These are phyloP conservation scores for Hermanozyma aechmeae DNA, from an alignment of 805 yeast species.

Conservation along the genomic window DNA sequence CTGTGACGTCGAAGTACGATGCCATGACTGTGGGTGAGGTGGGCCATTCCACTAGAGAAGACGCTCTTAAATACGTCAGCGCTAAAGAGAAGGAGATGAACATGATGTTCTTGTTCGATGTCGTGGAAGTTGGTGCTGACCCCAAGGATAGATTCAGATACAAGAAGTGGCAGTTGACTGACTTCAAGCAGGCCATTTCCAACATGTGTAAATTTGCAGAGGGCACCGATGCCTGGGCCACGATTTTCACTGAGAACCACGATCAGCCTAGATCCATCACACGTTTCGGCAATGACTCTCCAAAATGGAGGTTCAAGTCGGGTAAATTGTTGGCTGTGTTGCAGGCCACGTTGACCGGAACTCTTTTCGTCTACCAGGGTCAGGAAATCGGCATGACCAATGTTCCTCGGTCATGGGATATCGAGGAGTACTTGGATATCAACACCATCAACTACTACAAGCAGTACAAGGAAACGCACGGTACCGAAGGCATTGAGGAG, in stretches of 20 bases:
- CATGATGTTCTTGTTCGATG: constrained; percentile 27
- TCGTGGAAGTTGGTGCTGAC: constrained; percentile 29
- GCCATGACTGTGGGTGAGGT: constrained; percentile 53
- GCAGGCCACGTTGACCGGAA: constrained; percentile 41
- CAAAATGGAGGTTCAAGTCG: constrained; percentile 22
- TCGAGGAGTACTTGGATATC: constrained; percentile 43
- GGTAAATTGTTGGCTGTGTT: constrained; percentile 42
- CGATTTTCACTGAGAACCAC: constrained; percentile 48
- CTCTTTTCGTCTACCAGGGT: constrained; percentile 50
- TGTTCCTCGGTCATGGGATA: constrained; percentile 35
- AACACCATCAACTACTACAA: constrained; percentile 35
- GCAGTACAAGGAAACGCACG: constrained; percentile 17
- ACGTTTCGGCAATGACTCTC: constrained; percentile 37
- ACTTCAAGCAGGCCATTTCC: constrained; percentile 32
- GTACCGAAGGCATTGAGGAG: constrained; percentile 14
- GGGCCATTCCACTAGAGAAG: constrained; percentile 33
- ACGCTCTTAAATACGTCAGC: constrained; percentile 34
- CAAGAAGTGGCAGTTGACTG: constrained; percentile 22
- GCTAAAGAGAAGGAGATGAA: constrained; percentile 27
- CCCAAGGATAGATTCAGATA: constrained; percentile 25
- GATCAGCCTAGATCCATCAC: constrained; percentile 48
- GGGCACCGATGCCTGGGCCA: constrained; percentile 48
- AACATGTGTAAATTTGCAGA: constrained; percentile 29
- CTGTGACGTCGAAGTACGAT: constrained; percentile 37
- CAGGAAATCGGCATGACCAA: constrained; percentile 53